These are phyloP conservation scores for Fusarium sp. DNA, from an alignment of 2,329 filamentous ascomycete genomes.

Conservation along the genomic window DNA sequence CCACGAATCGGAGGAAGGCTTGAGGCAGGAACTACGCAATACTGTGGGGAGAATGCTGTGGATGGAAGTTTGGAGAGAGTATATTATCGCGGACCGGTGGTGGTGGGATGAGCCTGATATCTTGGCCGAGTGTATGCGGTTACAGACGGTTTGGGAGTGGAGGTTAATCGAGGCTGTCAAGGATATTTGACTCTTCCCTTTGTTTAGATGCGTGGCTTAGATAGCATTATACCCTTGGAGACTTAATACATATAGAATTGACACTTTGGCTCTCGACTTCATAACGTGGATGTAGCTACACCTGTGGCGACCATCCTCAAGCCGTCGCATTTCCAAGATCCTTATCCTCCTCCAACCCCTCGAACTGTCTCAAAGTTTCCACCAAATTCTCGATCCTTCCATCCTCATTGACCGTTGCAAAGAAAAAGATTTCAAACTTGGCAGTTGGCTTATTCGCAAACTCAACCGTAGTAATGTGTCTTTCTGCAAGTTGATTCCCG, in stretches of 20 bases:
- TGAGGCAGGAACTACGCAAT: conserved; percentile 61
- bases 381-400: conserved; percentile 1
- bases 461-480: neutral
- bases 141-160: conserved; percentile 70
- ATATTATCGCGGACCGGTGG: conserved; percentile 62
- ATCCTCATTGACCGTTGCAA: neutral
- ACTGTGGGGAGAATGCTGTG: conserved; percentile 68
- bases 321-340: neutral
- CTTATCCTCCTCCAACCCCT: neutral
- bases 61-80: conserved; percentile 69
- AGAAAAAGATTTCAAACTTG: conserved; percentile 1
- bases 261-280: no score
- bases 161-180: conserved; percentile 67
- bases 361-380: neutral
- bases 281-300: no score
- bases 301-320: no score
- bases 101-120: conserved; percentile 71
- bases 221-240: conserved; percentile 26
- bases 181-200: conserved; percentile 36
- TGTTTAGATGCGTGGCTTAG: neutral
- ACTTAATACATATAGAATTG: neutral
- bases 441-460: conserved; percentile 2
- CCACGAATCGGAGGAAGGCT: conserved; percentile 45
- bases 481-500: neutral
- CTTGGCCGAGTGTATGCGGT: conserved; percentile 64